These are phyloP conservation scores for Elongisporangium senticosum DNA, from an alignment of 352 stramenopile genomes.

Conservation along the genomic window DNA sequence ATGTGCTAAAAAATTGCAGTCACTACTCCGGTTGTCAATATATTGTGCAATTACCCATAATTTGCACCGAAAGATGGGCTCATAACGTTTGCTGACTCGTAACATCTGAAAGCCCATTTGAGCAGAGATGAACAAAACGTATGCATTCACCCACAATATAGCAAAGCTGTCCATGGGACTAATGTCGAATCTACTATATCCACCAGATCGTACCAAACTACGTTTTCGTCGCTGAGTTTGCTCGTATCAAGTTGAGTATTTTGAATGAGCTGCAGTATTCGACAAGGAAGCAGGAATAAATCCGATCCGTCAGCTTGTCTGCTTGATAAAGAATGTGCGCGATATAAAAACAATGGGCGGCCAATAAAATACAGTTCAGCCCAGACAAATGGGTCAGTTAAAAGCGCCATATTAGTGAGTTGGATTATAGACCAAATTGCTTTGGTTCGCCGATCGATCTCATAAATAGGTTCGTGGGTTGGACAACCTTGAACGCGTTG, in stretches of 20 bases:
- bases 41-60: no score
- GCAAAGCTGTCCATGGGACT: background rate
- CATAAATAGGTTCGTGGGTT: background rate
- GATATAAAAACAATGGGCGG: background rate
- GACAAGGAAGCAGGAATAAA: background rate
- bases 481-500: background rate
- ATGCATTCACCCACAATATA: background rate
- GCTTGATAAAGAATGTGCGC: background rate
- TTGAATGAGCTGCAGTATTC: background rate
- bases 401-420: background rate
- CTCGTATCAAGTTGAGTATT: background rate
- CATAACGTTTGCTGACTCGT: no score
- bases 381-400: background rate
- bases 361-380: background rate
- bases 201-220: background rate
- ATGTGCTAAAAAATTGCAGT: no score
- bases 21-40: no score
- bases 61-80: no score
- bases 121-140: background rate
- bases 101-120: no score
- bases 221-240: background rate
- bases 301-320: background rate
- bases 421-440: background rate
- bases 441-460: background rate
- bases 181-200: background rate